phyloP scores from a whole-genome alignment of 2,329 filamentous ascomycete genomes.

The Cryphonectria naterciae region DNA sequence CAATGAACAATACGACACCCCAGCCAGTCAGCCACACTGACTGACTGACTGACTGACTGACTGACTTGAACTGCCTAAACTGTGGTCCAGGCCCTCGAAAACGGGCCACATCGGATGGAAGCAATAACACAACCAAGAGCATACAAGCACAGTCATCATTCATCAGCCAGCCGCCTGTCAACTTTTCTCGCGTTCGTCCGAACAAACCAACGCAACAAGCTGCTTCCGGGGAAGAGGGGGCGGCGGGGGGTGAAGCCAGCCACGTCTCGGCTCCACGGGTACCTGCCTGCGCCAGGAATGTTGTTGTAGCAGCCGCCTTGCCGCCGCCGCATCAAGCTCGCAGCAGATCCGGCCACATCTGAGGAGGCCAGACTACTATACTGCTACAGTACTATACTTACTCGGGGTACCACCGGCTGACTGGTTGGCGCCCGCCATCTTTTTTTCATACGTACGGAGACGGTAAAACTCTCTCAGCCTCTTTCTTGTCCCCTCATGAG shows the following conservation, averaged over 20 bases:
- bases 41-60: background rate
- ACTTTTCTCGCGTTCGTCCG: background rate
- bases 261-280: conserved; percentile 12
- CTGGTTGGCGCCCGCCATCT: background rate
- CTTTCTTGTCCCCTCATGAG: background rate
- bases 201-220: background rate
- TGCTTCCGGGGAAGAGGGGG: background rate
- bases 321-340: background rate
- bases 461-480: background rate
- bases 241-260: background rate
- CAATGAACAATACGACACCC: background rate
- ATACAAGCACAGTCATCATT: background rate
- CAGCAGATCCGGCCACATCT: conserved; percentile 4
- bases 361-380: background rate
- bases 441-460: background rate
- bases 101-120: background rate
- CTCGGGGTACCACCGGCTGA: background rate
- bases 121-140: background rate
- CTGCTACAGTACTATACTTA: background rate
- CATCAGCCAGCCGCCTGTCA: background rate
- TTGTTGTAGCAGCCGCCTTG: background rate
- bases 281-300: background rate
- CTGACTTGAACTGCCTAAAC: background rate
- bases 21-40: background rate
- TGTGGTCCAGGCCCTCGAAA: background rate